These are phyloP conservation scores for Crotalaria pallida DNA, from an alignment of 306 rosid species.

Conservation along the genomic window DNA sequence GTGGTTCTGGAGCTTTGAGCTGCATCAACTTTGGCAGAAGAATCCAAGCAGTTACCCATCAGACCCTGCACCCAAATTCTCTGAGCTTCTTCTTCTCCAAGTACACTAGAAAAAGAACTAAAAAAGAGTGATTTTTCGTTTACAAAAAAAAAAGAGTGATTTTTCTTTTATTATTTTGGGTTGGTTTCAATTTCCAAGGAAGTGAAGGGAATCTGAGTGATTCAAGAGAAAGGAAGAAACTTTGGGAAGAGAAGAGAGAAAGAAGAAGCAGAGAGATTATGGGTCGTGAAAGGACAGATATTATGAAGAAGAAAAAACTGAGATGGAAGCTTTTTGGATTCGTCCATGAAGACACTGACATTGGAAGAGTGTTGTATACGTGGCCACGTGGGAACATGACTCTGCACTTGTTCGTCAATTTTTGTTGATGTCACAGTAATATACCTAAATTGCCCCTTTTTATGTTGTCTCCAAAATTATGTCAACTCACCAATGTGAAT, in stretches of 20 bases:
- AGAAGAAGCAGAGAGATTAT: not conserved
- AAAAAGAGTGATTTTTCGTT: not conserved
- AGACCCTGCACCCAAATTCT: not conserved
- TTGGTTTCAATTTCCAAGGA: not conserved
- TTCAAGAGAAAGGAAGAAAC: not conserved
- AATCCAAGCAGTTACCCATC: slow-evolving; percentile 89
- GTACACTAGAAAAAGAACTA: not conserved
- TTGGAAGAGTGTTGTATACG: slow-evolving; percentile 11
- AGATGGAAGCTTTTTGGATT: slow-evolving; percentile 5
- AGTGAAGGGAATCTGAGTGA: not conserved
- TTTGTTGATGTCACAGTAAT: not conserved
- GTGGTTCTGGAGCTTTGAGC: slow-evolving; percentile 52
- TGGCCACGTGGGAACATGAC: slow-evolving; percentile 25
- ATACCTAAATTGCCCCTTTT: slow-evolving; percentile 27
- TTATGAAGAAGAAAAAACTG: not conserved
- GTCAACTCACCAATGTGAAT: not conserved
- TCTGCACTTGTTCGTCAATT: slow-evolving; percentile 8
- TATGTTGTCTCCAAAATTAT: not conserved
- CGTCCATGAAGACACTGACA: slow-evolving; percentile 8
- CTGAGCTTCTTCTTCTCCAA: not conserved
- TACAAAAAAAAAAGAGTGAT: not conserved
- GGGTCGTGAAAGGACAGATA: not conserved
- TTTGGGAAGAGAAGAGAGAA: not conserved
- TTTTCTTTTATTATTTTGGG: not conserved
- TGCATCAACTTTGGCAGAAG: slow-evolving; percentile 71